phyloP scores from a whole-genome alignment of 306 rosid genomes.

The Vigna angularis region DNA sequence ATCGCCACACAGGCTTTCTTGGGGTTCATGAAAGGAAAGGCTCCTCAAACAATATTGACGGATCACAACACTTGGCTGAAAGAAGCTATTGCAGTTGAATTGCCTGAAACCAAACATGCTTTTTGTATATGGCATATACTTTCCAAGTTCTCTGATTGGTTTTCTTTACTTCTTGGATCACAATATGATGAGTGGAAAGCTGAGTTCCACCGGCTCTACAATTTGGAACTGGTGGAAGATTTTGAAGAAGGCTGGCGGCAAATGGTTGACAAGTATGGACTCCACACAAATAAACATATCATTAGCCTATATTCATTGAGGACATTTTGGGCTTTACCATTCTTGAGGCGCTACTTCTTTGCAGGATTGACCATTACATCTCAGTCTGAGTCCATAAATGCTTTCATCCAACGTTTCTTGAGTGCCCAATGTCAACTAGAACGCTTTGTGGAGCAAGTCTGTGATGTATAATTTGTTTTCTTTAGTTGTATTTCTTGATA shows the following conservation, averaged over 20 bases:
- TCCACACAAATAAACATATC: slow-evolving; percentile 75
- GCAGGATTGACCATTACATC: slow-evolving; percentile 72
- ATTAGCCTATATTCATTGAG: slow-evolving; percentile 75
- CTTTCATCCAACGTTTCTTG: slow-evolving; percentile 80
- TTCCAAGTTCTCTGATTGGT: slow-evolving; percentile 88
- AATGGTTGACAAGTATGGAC: slow-evolving; percentile 74
- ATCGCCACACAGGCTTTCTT: slow-evolving; percentile 64
- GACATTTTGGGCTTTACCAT: slow-evolving; percentile 83
- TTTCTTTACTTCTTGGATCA: slow-evolving; percentile 71
- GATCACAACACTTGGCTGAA: slow-evolving; percentile 94
- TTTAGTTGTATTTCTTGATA: slow-evolving; percentile 26
- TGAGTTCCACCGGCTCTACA: slow-evolving; percentile 78
- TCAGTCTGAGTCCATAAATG: slow-evolving; percentile 64
- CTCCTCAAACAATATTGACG: slow-evolving; percentile 78
- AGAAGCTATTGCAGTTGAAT: slow-evolving; percentile 76
- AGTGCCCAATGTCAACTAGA: slow-evolving; percentile 75
- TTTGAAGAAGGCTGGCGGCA: slow-evolving; percentile 84
- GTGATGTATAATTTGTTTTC: slow-evolving; percentile 44
- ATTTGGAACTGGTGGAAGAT: slow-evolving; percentile 67
- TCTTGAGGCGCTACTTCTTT: slow-evolving; percentile 78
- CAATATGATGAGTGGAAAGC: slow-evolving; percentile 86
- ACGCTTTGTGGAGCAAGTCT: slow-evolving; percentile 65
- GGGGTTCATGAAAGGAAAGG: slow-evolving; percentile 83
- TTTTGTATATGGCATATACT: slow-evolving; percentile 87
- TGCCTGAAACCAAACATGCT: slow-evolving; percentile 77